These are phyloP conservation scores for Plantago major DNA, from an alignment of 257 asterid genomes.

Conservation along the genomic window DNA sequence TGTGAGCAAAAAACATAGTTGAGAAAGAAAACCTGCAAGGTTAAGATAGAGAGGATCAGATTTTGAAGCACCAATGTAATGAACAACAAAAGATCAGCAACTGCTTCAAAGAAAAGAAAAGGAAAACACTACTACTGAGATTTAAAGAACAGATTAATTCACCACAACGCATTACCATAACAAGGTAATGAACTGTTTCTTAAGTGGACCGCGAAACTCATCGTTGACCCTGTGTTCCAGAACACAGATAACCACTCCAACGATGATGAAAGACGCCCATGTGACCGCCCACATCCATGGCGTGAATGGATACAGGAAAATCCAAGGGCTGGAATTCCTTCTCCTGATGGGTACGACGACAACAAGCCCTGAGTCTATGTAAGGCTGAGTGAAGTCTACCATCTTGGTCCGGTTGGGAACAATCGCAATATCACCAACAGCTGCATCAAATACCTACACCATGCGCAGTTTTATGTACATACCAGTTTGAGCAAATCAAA, in stretches of 20 bases:
- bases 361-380: slow-evolving; percentile 34
- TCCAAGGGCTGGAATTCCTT: slow-evolving; percentile 29
- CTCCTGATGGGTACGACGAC: slow-evolving; percentile 36
- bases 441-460: slow-evolving; percentile 29
- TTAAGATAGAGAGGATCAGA: slow-evolving; percentile 4
- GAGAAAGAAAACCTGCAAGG: slow-evolving; percentile 46
- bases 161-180: slow-evolving; percentile 29
- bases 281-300: slow-evolving; percentile 35
- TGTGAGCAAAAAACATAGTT: slow-evolving; percentile 38
- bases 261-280: slow-evolving; percentile 24
- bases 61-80: background rate
- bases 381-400: slow-evolving; percentile 34
- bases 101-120: background rate
- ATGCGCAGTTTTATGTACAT: slow-evolving; percentile 15
- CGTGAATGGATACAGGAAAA: slow-evolving; percentile 37
- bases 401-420: slow-evolving; percentile 23
- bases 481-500: slow-evolving; percentile 1
- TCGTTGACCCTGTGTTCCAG: slow-evolving; percentile 43
- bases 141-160: background rate
- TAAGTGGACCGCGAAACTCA: slow-evolving; percentile 50
- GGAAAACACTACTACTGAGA: background rate
- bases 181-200: slow-evolving; percentile 33
- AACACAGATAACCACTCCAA: slow-evolving; percentile 39
- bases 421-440: slow-evolving; percentile 32
- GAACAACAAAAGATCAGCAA: background rate